Base-by-base conservation (phyloP, 768 basidiomycete species). In the Phaffia tasmanica region DNA sequence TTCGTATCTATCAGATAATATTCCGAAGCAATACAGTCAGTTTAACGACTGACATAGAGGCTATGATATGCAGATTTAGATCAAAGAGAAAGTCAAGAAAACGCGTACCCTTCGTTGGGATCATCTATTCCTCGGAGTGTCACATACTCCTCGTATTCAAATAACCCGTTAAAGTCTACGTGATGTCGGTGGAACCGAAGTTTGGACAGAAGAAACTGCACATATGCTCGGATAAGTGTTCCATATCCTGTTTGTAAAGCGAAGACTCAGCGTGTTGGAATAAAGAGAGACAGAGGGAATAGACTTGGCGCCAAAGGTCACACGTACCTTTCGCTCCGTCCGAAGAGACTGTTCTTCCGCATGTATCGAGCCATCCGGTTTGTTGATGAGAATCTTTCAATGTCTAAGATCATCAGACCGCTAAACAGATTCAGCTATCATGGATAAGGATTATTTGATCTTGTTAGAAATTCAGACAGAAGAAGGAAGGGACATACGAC, bases 101-200 rank as follows among this genome's bases (percentile, higher is more conserved):
- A 19, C 6, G 76, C 86, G 70, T 76, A 95, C 94, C 95, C 95
- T 80, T 99, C 94, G 75, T 98, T 97, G 11, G 95, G 95, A 79
- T 99, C 92, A 74, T 97, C 91, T 69, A 98, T 95, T 27, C 90
- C 91, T 77, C 95, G 94, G 73, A 99, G 79, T 27, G 89, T 90
- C 70, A 99, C 85, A 75, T 99, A 99, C 77, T 99, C 95, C 74
- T 98, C 93, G 72, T 99, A 99, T 77, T 99, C 95, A 74, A 99
- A 99, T 7, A 99, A 79, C 29, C 95, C 95, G 77, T 98, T 98
- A 79, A 99, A 99, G 76, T 98, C 95, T 1, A 90, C 89, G 72
- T 95, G 85, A 51, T 94, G 81, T 30, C 90, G 87, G 77, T 98
- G 95, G 77, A 98, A 98, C 51, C 92, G 83, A 51, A 99, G 84